Evolutionary conservation across 129 eudicot genomes (phyloP), one percentile per base, ranked within the genome.

Genomic region (Oenanthe sinensis): DNA sequence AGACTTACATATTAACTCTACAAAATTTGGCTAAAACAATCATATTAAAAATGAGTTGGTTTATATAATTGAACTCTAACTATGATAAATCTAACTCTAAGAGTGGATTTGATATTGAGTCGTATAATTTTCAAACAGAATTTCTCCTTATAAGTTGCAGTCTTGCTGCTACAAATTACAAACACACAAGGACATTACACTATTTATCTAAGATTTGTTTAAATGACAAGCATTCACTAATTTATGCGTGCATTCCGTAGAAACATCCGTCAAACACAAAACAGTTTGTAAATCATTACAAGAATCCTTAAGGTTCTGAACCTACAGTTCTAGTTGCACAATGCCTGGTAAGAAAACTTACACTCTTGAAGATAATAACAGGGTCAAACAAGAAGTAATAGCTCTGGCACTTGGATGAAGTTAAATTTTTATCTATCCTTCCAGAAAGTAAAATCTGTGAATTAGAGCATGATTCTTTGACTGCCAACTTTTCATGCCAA

Each of bases 371-470:
- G 39, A 44, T 74, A 33, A 74, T 74, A 74, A 74, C 39, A 24
- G 77, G 58, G 77, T 74, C 77, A 74, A 74, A 74, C 60, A 45
- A 26, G 40, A 24, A 74, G 33, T 46, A 45, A 30, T 40, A 74
- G 58, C 77, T 74, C 42, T 16, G 58, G 50, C 77, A 46, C 77
- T 74, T 46, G 2, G 20, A 40, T 14, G 39, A 42, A 5, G 42
- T 45, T 74, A 17, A 42, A 24, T 20, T 20, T 69, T 13, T 10
- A 20, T 13, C 60, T 74, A 24, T 74, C 40, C 19, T 42, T 45
- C 24, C 40, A 39, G 9, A 0, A 74, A 45, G 42, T 74, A 17
- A 28, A 14, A 74, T 45, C 24, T 11, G 26, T 3, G 50, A 74
- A 74, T 6, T 33, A 46, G 42, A 76, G 33, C 72, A 67, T 33